Evolutionary conservation across 2,329 filamentous ascomycete species (phyloP).

Genomic region (Talaromyces sp.): DNA sequence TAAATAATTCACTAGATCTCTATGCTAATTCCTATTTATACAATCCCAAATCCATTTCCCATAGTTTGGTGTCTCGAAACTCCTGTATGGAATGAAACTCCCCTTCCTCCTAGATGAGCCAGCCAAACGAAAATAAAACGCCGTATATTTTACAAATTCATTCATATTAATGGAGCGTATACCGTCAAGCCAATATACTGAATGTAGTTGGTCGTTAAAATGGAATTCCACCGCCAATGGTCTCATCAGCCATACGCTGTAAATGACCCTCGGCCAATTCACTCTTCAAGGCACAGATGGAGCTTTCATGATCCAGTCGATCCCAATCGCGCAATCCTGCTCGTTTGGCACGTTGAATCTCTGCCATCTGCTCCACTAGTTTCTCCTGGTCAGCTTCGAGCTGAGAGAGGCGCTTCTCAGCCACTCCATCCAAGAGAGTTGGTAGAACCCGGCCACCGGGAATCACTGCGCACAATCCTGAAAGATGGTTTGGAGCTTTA

Average conservation of each 20-base stretch:
- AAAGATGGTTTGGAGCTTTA: constrained; percentile 44
- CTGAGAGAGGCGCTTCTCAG: constrained; percentile 49
- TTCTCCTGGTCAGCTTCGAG: constrained; percentile 50
- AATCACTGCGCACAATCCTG: constrained; percentile 42
- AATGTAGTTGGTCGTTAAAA: constrained; percentile 34
- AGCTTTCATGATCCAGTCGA: constrained; percentile 49
- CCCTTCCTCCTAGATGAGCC: too few species aligned
- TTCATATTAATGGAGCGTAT: neutral
- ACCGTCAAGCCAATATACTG: neutral
- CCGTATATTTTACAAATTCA: neutral
- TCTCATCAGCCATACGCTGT: constrained; percentile 50
- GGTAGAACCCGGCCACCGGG: constrained; percentile 47
- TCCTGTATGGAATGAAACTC: too few species aligned
- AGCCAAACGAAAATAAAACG: neutral
- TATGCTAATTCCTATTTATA: too few species aligned
- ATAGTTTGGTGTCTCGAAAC: too few species aligned
- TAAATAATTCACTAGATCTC: too few species aligned
- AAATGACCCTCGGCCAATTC: constrained; percentile 53
- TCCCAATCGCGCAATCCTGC: constrained; percentile 51
- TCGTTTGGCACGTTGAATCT: constrained; percentile 48
- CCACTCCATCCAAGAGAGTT: constrained; percentile 39
- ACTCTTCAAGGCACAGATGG: constrained; percentile 50
- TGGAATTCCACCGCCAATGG: constrained; percentile 41
- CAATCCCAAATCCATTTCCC: too few species aligned
- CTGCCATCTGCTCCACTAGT: constrained; percentile 47